These are phyloP conservation scores for Mitragyna speciosa DNA, from an alignment of 257 asterid genomes.

Conservation along the genomic window DNA sequence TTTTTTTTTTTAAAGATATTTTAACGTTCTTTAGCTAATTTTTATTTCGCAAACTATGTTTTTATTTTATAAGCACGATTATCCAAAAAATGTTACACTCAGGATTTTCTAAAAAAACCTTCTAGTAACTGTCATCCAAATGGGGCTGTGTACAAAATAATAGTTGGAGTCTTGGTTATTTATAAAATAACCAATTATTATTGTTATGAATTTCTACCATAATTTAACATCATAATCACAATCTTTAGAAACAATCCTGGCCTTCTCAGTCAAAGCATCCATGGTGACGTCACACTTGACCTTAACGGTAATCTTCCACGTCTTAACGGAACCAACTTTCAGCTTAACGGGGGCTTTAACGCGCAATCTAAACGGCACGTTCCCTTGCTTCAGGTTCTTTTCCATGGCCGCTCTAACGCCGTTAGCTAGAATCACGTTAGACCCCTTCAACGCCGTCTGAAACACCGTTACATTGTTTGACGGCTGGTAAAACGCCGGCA, in stretches of 20 bases:
- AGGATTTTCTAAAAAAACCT: too few relatives aligned
- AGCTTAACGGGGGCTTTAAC: slow-evolving; percentile 60
- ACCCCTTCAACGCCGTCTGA: slow-evolving; percentile 41
- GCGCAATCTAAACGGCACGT: slow-evolving; percentile 54
- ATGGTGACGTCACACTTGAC: slow-evolving; percentile 69
- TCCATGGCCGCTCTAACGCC: slow-evolving; percentile 40
- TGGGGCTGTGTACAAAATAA: too few relatives aligned
- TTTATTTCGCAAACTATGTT: too few relatives aligned
- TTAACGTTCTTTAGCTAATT: too few relatives aligned
- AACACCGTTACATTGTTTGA: slow-evolving; percentile 61
- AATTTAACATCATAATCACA: slow-evolving; percentile 64
- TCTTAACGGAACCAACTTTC: slow-evolving; percentile 62
- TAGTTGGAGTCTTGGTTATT: too few relatives aligned
- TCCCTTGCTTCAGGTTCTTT: slow-evolving; percentile 34
- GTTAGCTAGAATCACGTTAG: slow-evolving; percentile 46
- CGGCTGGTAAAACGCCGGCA: slow-evolving; percentile 73
- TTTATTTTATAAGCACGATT: too few relatives aligned
- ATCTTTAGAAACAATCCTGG: slow-evolving; percentile 46
- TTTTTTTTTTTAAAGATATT: too few relatives aligned
- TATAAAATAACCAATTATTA: neutral
- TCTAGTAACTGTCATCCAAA: too few relatives aligned
- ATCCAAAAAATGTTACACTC: too few relatives aligned
- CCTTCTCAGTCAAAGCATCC: slow-evolving; percentile 40
- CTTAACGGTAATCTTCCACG: slow-evolving; percentile 63
- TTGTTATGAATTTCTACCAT: slow-evolving; percentile 46